Evolutionary conservation across 2,329 filamentous ascomycete genomes (phyloP).

Genomic region (Byssothecium circinans): DNA sequence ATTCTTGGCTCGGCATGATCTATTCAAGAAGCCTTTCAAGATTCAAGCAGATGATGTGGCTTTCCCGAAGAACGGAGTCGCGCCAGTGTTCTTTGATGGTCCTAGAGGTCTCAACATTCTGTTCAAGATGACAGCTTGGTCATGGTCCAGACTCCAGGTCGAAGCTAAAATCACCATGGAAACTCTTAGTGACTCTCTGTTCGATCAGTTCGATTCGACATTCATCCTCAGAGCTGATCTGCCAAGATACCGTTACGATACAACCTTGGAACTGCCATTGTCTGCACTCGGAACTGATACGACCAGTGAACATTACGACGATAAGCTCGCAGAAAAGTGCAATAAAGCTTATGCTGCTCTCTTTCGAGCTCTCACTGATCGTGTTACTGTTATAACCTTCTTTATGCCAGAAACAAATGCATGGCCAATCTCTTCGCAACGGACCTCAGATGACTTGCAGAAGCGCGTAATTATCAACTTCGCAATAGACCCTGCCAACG

Average conservation of each 20-base stretch:
- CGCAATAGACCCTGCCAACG: slow-evolving; percentile 71
- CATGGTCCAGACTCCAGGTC: slow-evolving; percentile 70
- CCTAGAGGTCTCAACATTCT: slow-evolving; percentile 75
- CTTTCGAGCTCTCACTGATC: slow-evolving; percentile 71
- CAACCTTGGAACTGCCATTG: slow-evolving; percentile 48
- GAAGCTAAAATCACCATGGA: slow-evolving; percentile 75
- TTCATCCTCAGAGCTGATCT: slow-evolving; percentile 70
- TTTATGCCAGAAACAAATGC: slow-evolving; percentile 25
- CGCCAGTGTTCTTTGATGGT: slow-evolving; percentile 78
- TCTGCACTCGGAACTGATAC: slow-evolving; percentile 31
- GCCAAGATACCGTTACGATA: slow-evolving; percentile 58
- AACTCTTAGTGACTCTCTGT: slow-evolving; percentile 71
- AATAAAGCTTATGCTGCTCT: slow-evolving; percentile 66
- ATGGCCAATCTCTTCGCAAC: slow-evolving; percentile 42
- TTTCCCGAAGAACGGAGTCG: slow-evolving; percentile 46
- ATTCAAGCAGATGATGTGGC: slow-evolving; percentile 45
- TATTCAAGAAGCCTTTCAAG: slow-evolving; percentile 66
- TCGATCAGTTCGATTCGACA: slow-evolving; percentile 79
- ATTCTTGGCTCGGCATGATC: slow-evolving; percentile 74
- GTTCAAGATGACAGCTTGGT: slow-evolving; percentile 89
- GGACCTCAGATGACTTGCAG: slow-evolving; percentile 24
- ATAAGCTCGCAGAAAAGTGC: slow-evolving; percentile 45
- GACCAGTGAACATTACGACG: slow-evolving; percentile 26
- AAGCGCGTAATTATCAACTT: slow-evolving; percentile 65
- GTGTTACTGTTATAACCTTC: slow-evolving; percentile 65